Evolutionary conservation across 108 stramenopile genomes (phyloP), one percentile per base, ranked within the genome.

Genomic region (Aurantiochytrium sp.): DNA sequence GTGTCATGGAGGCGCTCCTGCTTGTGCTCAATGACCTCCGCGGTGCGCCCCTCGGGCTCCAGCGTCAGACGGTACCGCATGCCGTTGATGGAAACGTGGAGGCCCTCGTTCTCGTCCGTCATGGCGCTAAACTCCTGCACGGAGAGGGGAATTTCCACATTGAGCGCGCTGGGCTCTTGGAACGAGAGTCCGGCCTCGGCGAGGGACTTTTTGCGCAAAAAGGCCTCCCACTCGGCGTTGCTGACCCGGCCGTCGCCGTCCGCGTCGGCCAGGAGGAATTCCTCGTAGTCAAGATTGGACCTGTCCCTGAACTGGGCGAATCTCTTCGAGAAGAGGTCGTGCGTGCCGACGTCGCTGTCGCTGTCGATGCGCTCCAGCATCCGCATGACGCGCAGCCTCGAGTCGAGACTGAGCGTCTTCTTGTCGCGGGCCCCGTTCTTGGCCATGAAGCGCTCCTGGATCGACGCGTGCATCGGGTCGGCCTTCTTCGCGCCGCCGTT

Each of bases 41-140:
- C 73, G 15, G 73, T 81, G 27, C 45, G 39, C 6, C 73, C 73
- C 45, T 81, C 73, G n/a, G 73, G 73, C 42, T 48, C 10, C 42
- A 81, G 73, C 45, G 73, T 27, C 6, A 81, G 73, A 27, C 73
- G 39, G 24, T 81, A 81, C 12, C 73, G 73, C 73, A 81, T 81
- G 39, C 73, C 73, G 32, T 81, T 81, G 42, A 81, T 48, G 42
- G 73, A 81, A 12, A 81, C 73, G 73, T 81, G 73, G 21, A 81
- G 45, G 27, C 73, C 73, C 45, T 81, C 73, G 17, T 81, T 41
- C 24, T 81, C 73, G 39, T 81, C 42, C 36, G 73, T 24, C 39
- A 81, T 41, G 42, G 42, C 45, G n/a, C 27, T 41, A 81, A 81
- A 81, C 24, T 81, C 19, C 42, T 48, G 42, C 0, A 48, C 30